phyloP scores from a whole-genome alignment of 306 rosid species.

The Adenanthera pavonina region DNA sequence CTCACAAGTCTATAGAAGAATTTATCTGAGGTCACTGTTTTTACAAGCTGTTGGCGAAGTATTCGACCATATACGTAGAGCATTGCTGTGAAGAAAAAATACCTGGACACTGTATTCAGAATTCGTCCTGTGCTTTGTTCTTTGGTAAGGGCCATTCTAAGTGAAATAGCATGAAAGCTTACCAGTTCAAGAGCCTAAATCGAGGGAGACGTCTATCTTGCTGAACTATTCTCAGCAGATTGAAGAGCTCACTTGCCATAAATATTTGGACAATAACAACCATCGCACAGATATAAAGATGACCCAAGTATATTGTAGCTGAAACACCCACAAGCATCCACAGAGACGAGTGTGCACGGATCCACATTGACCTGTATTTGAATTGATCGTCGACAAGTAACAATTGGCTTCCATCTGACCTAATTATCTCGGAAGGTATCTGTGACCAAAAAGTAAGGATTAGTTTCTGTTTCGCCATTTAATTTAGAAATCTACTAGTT shows the following conservation, averaged over 20 bases:
- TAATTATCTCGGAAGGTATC: slow-evolving; percentile 62
- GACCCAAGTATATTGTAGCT: slow-evolving; percentile 75
- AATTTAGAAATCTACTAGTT: background rate
- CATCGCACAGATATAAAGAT: slow-evolving; percentile 90
- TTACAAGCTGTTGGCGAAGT: slow-evolving; percentile 90
- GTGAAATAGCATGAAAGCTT: slow-evolving; percentile 33
- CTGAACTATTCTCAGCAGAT: slow-evolving; percentile 74
- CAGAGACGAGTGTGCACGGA: slow-evolving; percentile 79
- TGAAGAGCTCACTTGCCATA: slow-evolving; percentile 94
- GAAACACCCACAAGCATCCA: slow-evolving; percentile 91
- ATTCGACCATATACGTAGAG: slow-evolving; percentile 93
- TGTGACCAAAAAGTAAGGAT: slow-evolving; percentile 44
- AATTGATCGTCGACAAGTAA: slow-evolving; percentile 73
- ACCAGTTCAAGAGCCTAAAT: slow-evolving; percentile 89
- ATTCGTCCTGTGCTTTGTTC: slow-evolving; percentile 29
- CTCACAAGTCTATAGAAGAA: slow-evolving; percentile 72
- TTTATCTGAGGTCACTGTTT: slow-evolving; percentile 80
- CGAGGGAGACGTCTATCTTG: slow-evolving; percentile 83
- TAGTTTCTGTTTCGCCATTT: slow-evolving; percentile 9
- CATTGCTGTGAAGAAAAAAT: slow-evolving; percentile 99
- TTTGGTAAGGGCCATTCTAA: background rate
- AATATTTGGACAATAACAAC: slow-evolving; percentile 87
- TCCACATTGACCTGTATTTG: slow-evolving; percentile 88
- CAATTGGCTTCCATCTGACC: slow-evolving; percentile 67
- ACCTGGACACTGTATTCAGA: slow-evolving; percentile 64